These are phyloP conservation scores for Helianthus tuberosus DNA, from an alignment of 129 eudicot genomes.

Conservation along the genomic window DNA sequence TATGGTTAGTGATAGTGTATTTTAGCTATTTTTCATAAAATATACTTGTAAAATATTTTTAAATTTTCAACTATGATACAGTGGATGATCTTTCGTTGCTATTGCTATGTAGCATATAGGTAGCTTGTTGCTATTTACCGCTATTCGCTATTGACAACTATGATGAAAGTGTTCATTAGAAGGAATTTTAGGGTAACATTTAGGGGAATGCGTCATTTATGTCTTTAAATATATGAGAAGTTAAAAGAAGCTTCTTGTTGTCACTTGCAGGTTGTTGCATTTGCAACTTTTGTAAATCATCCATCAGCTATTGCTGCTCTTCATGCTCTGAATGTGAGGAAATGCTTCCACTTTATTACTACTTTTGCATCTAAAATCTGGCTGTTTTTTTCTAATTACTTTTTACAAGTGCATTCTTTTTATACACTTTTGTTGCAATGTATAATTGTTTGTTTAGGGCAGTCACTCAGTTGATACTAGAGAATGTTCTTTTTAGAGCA, in stretches of 20 bases:
- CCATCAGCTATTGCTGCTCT: slow-evolving; percentile 79
- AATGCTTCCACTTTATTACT: background rate
- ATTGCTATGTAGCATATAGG: too few species aligned
- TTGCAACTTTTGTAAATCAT: slow-evolving; percentile 91
- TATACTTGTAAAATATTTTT: too few species aligned
- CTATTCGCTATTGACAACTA: too few species aligned
- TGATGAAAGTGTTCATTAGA: background rate
- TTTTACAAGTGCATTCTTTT: background rate
- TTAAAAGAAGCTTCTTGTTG: slow-evolving; percentile 5
- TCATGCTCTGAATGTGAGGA: slow-evolving; percentile 74
- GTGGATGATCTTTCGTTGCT: too few species aligned
- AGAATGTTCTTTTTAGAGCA: background rate
- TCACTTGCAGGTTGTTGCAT: slow-evolving; percentile 86
- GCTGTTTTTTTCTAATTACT: background rate
- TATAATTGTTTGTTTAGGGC: background rate
- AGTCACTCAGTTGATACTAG: background rate
- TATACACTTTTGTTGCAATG: background rate
- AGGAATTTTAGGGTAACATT: background rate
- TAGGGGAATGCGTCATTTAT: background rate
- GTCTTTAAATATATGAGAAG: background rate
- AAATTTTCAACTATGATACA: too few species aligned
- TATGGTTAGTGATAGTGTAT: too few species aligned
- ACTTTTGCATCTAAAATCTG: background rate
- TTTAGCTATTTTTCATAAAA: too few species aligned
- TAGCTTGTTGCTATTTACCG: too few species aligned